A percentile compares a stretch with the other conserved stretches of the same genome.
These are phyloP conservation scores for Naganishia kalamii DNA, from an alignment of 768 basidiomycete genomes.

Conservation along the genomic window DNA sequence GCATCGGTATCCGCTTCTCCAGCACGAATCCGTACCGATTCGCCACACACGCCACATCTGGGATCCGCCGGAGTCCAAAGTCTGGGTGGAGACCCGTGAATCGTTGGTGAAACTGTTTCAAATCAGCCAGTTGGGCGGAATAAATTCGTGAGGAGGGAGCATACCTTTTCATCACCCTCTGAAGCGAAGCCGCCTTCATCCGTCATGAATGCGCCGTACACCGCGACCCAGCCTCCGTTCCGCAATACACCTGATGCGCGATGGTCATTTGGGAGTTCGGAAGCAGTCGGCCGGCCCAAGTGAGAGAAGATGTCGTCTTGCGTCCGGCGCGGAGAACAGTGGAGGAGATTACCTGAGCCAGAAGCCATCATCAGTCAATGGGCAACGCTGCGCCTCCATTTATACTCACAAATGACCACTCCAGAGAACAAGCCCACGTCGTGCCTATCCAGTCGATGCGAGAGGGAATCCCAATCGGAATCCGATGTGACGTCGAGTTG, in stretches of 20 bases:
- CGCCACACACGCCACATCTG: neutral
- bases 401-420: conserved; percentile 6
- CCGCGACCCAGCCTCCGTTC: conserved; percentile 1
- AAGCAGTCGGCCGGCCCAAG: neutral
- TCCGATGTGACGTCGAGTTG: neutral
- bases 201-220: conserved; percentile 20
- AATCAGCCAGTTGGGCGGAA: conserved; percentile 18
- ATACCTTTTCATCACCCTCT: conserved; percentile 19
- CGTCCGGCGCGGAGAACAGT: conserved; percentile 11
- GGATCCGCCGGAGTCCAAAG: neutral
- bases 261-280: neutral
- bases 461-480: neutral
- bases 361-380: neutral
- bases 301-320: conserved; percentile 17
- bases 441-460: neutral
- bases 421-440: conserved; percentile 3
- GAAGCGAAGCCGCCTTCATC: conserved; percentile 19
- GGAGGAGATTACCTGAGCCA: conserved; percentile 18
- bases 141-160: neutral
- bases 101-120: conserved; percentile 25
- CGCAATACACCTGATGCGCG: neutral
- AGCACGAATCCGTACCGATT: neutral
- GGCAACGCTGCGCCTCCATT: no score
- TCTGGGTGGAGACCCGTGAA: conserved; percentile 24
- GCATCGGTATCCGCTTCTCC: conserved; percentile 3